Evolutionary conservation across 2,329 filamentous ascomycete species (phyloP), one percentile per base, ranked within the genome.

Genomic region (Corniculantispora saksenae): DNA sequence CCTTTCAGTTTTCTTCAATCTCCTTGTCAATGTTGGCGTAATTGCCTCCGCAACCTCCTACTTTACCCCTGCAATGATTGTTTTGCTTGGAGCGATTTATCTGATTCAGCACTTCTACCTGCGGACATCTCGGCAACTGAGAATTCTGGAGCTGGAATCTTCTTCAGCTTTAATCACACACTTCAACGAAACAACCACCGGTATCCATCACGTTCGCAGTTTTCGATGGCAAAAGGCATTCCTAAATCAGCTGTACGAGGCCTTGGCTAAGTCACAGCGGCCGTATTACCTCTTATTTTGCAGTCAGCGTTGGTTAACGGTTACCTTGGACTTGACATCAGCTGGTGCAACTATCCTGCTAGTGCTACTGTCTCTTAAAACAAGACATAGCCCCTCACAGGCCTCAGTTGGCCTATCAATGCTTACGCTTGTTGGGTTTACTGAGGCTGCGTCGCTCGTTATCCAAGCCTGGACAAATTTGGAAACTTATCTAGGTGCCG

Each of bases 21-120:
- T 73, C 63, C 73, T 72, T 3, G 74, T 78, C 48, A 82, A 85
- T 65, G 75, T 80, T 51, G 73, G 76, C 1, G 70, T 86, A 0
- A 78, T 86, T 8, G 77, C 77, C 3, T 71, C 78, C 0, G 77
- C 79, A 2, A 79, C 83, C 3, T 79, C 76, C 50, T 79, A 78
- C 58, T 75, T 83, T 0, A 75, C 76, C 0, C 70, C 81, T 1
- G 77, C 76, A 0, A 75, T 85, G 19, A 83, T 84, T 0, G 62
- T 79, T 9, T 17, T 57, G 0, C 1, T 66, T 2, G 21, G 67
- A 8, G 63, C 61, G 4, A 48, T 72, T 2, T 72, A 67, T 48
- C 15, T 66, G 3, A 23, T 73, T 5, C 70, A 73, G 27, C 64
- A 66, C 8, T 72, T 43, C 38, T 43, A 43, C 38, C 38, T 43